Evolutionary conservation across 2,329 filamentous ascomycete species (phyloP), one percentile per base, ranked within the genome.

Genomic region (Colletotrichum sojae): DNA sequence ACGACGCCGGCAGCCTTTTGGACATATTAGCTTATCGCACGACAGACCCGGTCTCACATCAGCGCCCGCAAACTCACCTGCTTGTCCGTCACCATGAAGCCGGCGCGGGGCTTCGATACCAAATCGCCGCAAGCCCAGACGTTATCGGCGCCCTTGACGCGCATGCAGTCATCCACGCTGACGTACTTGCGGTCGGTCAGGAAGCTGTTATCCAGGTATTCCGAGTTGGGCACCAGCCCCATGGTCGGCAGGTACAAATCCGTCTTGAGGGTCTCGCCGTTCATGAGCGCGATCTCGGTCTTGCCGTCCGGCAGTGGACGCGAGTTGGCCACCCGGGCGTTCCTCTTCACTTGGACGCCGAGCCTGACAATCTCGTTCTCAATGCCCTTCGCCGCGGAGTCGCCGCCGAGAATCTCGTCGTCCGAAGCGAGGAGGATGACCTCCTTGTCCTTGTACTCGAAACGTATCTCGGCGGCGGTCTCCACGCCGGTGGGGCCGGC

Each of bases 41-140:
- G 31, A 36, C 8, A 9, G 31, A 36, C 31, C 10, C 8, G 31
- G 31, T 36, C 31, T 36, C 6, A 10, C 10, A 36, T 10, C 31
- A 3, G 8, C 9, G 27, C 31, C 31, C 31, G 31, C 10, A 8
- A 39, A 73, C 80, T 74, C 65, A 83, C 83, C 76, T 88, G 86
- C 72, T 86, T 86, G 66, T 88, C 89, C 0, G 89, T 88, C 64
- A 88, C 83, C 78, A 90, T 85, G 74, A 90, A 90, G 1, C 87
- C 87, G 6, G 88, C 83, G 25, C 82, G 80, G 22, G 86, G 85
- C 74, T 82, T 83, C 72, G 82, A 84, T 25, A 88, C 83, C 49
- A 87, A 77, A 63, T 89, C 87, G 25, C 87, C 87, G 3, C 83
- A 81, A 8, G 86, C 86, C 86, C 87, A 89, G 25, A 87, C 81